phyloP scores from a whole-genome alignment of 306 rosid species.

The Macrotyloma uniflorum region DNA sequence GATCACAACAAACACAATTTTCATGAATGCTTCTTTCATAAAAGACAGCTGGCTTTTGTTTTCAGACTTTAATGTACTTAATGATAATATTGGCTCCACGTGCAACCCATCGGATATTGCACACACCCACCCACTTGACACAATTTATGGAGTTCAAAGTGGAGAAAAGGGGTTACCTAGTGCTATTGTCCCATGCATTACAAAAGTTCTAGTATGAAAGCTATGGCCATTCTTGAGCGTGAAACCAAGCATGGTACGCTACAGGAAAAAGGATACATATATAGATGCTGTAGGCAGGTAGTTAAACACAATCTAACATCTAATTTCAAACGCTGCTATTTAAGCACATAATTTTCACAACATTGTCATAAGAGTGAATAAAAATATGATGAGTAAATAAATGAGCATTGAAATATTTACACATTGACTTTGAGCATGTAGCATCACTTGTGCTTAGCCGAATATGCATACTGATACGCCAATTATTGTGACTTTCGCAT shows the following conservation, averaged over 20 bases:
- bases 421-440: slow-evolving; percentile 35
- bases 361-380: too few species aligned
- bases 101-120: slow-evolving; percentile 50
- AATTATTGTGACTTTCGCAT: slow-evolving; percentile 39
- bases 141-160: slow-evolving; percentile 45
- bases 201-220: slow-evolving; percentile 35
- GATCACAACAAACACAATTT: slow-evolving; percentile 43
- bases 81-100: slow-evolving; percentile 54
- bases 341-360: too few species aligned
- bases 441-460: slow-evolving; percentile 23
- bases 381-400: slow-evolving; percentile 9
- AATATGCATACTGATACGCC: slow-evolving; percentile 32
- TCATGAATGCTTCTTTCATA: slow-evolving; percentile 46
- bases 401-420: slow-evolving; percentile 13
- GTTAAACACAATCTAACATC: too few species aligned
- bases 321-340: too few species aligned
- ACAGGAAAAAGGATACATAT: slow-evolving; percentile 20
- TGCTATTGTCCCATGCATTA: slow-evolving; percentile 40
- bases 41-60: slow-evolving; percentile 53
- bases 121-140: slow-evolving; percentile 45
- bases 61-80: slow-evolving; percentile 40
- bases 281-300: neutral
- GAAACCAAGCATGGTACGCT: slow-evolving; percentile 25
- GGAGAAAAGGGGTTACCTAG: slow-evolving; percentile 35
- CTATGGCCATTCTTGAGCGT: slow-evolving; percentile 20